These are phyloP conservation scores for Acacia confusa DNA, from an alignment of 306 rosid genomes.

Conservation along the genomic window DNA sequence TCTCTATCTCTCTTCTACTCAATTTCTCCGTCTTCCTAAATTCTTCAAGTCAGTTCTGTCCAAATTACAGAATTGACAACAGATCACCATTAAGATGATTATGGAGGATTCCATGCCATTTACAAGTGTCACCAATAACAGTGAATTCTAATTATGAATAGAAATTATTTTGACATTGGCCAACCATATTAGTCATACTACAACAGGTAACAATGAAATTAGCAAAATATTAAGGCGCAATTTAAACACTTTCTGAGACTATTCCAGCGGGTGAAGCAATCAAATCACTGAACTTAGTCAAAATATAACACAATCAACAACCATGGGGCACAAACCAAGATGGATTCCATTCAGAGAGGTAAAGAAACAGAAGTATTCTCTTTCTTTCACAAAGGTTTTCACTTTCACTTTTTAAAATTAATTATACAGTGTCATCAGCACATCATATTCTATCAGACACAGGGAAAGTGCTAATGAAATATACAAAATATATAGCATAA, in stretches of 20 bases:
- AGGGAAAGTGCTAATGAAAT: constrained; percentile 21
- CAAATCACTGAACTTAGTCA: constrained; percentile 19
- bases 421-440: not conserved
- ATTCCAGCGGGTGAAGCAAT: constrained; percentile 23
- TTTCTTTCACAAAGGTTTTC: not conserved
- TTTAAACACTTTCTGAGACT: constrained; percentile 5
- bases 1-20: too few relatives aligned
- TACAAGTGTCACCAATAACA: constrained; percentile 10
- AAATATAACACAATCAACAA: constrained; percentile 9
- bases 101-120: constrained; percentile 9
- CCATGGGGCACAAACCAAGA: constrained; percentile 18
- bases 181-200: constrained; percentile 14
- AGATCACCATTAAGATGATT: not conserved
- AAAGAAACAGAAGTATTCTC: not conserved
- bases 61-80: not conserved
- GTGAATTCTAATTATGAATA: constrained; percentile 4
- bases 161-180: not conserved
- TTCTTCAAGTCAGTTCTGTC: too few relatives aligned
- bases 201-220: not conserved
- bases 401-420: not conserved
- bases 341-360: not conserved
- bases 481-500: not conserved
- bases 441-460: constrained; percentile 19
- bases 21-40: too few relatives aligned
- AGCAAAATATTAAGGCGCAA: constrained; percentile 20